Evolutionary conservation across 164 flowering plant species (phyloP).

Genomic region (Pachysandra terminalis): DNA sequence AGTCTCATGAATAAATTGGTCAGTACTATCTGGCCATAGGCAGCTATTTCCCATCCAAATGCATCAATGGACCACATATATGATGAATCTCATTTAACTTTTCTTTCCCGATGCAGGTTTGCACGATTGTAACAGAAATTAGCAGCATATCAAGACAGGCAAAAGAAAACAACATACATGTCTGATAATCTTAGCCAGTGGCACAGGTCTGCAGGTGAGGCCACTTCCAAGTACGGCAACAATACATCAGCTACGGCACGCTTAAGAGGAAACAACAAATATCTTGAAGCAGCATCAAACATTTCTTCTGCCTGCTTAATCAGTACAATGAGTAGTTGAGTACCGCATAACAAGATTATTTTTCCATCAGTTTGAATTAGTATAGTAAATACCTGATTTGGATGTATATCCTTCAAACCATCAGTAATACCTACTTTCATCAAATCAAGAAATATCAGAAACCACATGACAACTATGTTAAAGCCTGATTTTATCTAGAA

Average conservation of each 20-base stretch:
- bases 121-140: background rate
- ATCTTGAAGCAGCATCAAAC: constrained; percentile 98
- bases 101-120: background rate
- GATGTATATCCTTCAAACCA: constrained; percentile 71
- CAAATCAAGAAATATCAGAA: constrained; percentile 1
- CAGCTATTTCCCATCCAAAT: background rate
- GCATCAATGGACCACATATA: background rate
- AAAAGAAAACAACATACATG: constrained; percentile 46
- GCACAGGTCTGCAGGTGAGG: constrained; percentile 81
- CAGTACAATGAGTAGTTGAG: constrained; percentile 3
- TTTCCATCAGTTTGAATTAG: background rate
- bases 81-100: too few species aligned
- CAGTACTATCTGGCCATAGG: background rate
- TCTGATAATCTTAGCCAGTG: constrained; percentile 89
- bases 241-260: constrained; percentile 95
- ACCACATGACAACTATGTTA: background rate
- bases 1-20: background rate
- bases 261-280: constrained; percentile 88
- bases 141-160: background rate
- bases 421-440: constrained; percentile 82
- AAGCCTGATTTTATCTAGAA: too few species aligned
- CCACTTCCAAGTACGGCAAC: constrained; percentile 78
- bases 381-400: constrained; percentile 64
- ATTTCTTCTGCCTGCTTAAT: constrained; percentile 81
- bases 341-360: background rate